phyloP scores from a whole-genome alignment of 257 asterid genomes.

The Eustoma russellianum region DNA sequence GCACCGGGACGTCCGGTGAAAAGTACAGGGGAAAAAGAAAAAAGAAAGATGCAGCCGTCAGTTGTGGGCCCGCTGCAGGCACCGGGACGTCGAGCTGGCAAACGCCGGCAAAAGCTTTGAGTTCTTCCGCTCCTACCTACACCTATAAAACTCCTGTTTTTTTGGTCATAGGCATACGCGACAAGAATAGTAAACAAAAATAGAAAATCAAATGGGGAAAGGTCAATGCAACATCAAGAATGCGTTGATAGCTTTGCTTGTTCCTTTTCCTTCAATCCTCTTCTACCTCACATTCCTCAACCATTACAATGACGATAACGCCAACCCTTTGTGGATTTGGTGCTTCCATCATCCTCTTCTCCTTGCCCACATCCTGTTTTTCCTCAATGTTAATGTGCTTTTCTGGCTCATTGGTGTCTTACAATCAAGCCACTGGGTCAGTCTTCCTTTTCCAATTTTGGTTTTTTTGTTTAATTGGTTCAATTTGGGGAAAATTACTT shows the following conservation, averaged over 20 bases:
- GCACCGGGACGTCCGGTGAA: no score
- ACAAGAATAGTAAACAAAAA: background rate
- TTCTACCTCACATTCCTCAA: slow-evolving; percentile 66
- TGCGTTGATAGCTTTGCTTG: slow-evolving; percentile 44
- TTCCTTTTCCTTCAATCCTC: slow-evolving; percentile 75
- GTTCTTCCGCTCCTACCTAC: background rate
- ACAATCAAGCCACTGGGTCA: slow-evolving; percentile 91
- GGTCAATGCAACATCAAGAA: slow-evolving; percentile 36
- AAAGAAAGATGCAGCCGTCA: background rate
- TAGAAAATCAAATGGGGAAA: background rate
- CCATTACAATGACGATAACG: slow-evolving; percentile 22
- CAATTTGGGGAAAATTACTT: no score
- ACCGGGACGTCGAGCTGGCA: background rate
- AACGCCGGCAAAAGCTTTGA: background rate
- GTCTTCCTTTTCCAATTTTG: slow-evolving; percentile 1
- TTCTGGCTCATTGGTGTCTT: slow-evolving; percentile 70
- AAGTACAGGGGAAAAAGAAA: background rate
- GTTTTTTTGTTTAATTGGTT: background rate
- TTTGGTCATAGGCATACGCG: background rate
- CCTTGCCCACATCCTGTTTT: slow-evolving; percentile 57
- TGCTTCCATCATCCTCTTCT: slow-evolving; percentile 69
- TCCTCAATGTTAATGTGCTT: slow-evolving; percentile 65
- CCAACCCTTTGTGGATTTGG: slow-evolving; percentile 52
- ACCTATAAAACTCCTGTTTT: background rate
- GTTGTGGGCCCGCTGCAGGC: background rate